These are phyloP conservation scores for Lepidopterella palustris DNA, from an alignment of 495 filamentous ascomycete species.

Conservation along the genomic window DNA sequence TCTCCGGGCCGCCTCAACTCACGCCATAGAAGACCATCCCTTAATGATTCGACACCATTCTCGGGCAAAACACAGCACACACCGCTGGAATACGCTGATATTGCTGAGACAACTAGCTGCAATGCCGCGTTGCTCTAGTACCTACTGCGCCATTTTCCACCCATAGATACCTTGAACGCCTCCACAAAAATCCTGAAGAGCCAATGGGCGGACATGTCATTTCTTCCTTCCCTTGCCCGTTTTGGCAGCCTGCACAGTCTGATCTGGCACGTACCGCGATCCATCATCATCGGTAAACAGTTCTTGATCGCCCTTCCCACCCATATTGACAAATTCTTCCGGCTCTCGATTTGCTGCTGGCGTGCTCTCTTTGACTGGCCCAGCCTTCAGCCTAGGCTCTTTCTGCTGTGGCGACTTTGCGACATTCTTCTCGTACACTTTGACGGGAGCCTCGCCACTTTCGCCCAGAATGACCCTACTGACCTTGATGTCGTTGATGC, in stretches of 20 bases:
- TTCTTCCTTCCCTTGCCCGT: background rate
- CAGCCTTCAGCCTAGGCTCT: conserved; percentile 23
- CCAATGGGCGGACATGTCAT: background rate
- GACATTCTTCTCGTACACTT: conserved; percentile 70
- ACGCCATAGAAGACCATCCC: background rate
- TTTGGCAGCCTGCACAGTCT: background rate
- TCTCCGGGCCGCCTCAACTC: background rate
- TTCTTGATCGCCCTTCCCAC: conserved; percentile 73
- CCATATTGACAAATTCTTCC: conserved; percentile 71
- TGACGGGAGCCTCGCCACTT: conserved; percentile 53
- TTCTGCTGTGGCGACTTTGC: conserved; percentile 4
- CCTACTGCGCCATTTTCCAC: background rate
- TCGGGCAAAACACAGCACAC: background rate
- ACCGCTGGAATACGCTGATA: background rate
- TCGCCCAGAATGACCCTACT: conserved; percentile 53
- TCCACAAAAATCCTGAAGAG: background rate
- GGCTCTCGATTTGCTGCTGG: conserved; percentile 60
- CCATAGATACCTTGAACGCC: background rate
- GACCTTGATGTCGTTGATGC: conserved; percentile 71
- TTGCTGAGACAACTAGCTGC: background rate
- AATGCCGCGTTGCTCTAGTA: background rate
- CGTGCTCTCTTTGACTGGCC: conserved; percentile 45
- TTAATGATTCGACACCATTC: background rate
- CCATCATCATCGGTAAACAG: conserved; percentile 60
- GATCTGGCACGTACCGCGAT: conserved; percentile 37